Base-by-base conservation (phyloP, 2,329 filamentous ascomycete species). In the Fusarium gaditjirri region DNA sequence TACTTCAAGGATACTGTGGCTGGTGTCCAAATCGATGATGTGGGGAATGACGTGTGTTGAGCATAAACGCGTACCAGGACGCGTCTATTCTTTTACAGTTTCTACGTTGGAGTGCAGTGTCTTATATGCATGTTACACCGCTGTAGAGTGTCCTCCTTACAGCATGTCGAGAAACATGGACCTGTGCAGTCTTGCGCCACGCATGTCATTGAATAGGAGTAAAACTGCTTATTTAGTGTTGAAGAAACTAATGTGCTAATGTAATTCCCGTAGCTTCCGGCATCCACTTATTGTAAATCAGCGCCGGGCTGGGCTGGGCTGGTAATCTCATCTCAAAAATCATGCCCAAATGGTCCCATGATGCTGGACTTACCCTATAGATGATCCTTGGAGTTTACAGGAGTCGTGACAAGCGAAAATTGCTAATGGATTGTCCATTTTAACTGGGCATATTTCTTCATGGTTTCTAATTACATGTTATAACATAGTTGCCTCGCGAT, bases 1-100 rank as follows among this genome's bases (percentile, higher is more conserved):
- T 73, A 67, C 59, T 61, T 62, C 31, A 39, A 52, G 65, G 43
- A 53, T 19, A 12, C 21, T 66, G 70, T 73, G 70, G 70, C 70
- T 73, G 58, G 23, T 73, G 70, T 35, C 44, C 16, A 38, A 27
- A 25, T 31, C n/a, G 29, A 62, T 53, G 36, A 57, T 57, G 70
- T 72, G 57, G 66, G 49, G 70, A 60, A 72, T 73, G 70, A 73
- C 70, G 70, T 73, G 70, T 57, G 70, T 36, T 55, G 25, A 42
- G 46, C n/a, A 38, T 27, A 70, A 68, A 71, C 70, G 70, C 70
- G 70, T 73, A 64, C 23, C 27, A n/a, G 59, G 47, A 67, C 70
- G 70, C 70, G 70, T 71, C 13, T 70, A 25, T 54, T 54, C 31
- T 21, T 23, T 27, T 19, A 49, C 19, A 33, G 27, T 31, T 9